phyloP scores from a whole-genome alignment of 1,284 basidiomycete genomes.

The Pseudozyma flocculosa region DNA sequence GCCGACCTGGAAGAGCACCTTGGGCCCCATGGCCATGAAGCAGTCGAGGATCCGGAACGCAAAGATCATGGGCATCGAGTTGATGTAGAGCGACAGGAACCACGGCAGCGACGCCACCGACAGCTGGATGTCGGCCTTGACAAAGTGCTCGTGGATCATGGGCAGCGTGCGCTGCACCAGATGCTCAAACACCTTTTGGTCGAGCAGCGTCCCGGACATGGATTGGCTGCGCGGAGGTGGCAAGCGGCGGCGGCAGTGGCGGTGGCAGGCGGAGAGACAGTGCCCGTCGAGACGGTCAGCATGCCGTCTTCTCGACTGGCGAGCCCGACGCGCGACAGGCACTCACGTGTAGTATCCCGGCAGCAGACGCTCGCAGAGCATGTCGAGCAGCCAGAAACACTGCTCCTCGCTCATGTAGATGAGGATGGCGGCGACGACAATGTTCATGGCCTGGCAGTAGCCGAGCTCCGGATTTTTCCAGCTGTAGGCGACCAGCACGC shows the following conservation, averaged over 20 bases:
- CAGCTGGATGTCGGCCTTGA: slow-evolving; percentile 87
- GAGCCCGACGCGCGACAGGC: too few species aligned
- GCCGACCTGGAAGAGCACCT: slow-evolving; percentile 94
- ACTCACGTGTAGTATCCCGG: slow-evolving; percentile 89
- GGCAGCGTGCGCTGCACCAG: slow-evolving; percentile 75
- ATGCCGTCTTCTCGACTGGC: too few species aligned
- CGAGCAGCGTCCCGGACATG: slow-evolving; percentile 97
- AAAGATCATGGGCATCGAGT: slow-evolving; percentile 98
- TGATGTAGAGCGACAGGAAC: slow-evolving; percentile 89
- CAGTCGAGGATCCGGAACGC: slow-evolving; percentile 98
- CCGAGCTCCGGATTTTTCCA: slow-evolving; percentile 86
- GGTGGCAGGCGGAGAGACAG: background rate
- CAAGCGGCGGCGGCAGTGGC: background rate
- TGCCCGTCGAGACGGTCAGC: too few species aligned
- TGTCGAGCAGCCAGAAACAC: slow-evolving; percentile 94
- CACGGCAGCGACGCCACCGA: slow-evolving; percentile 96
- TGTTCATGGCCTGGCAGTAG: slow-evolving; percentile 64
- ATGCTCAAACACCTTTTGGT: slow-evolving; percentile 96
- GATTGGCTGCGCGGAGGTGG: slow-evolving; percentile 72
- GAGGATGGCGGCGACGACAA: slow-evolving; percentile 79
- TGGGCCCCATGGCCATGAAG: slow-evolving; percentile 98
- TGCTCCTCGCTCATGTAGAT: slow-evolving; percentile 99
- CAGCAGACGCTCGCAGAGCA: slow-evolving; percentile 87
- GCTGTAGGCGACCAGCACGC: slow-evolving; percentile 93
- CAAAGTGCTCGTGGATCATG: slow-evolving; percentile 92